These are phyloP conservation scores for Aquilaria malaccensis DNA, from an alignment of 345 rosid genomes.

Conservation along the genomic window DNA sequence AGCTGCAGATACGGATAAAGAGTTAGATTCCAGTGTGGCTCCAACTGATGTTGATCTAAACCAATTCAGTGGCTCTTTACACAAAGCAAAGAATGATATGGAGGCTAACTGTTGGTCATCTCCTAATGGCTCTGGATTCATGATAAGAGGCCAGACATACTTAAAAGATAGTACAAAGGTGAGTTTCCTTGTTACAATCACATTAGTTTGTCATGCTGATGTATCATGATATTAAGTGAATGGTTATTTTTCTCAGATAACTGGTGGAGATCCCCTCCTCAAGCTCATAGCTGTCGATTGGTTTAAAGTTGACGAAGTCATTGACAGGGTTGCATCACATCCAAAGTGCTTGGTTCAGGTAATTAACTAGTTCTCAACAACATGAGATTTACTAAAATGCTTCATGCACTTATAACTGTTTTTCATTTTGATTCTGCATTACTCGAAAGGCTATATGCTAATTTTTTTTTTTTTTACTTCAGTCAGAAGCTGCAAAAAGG, in stretches of 20 bases:
- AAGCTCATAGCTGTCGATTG: constrained; percentile 87
- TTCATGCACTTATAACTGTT: too few relatives aligned
- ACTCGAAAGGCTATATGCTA: background rate
- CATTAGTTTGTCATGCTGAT: too few relatives aligned
- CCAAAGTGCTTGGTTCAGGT: constrained; percentile 90
- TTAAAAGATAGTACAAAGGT: constrained; percentile 85
- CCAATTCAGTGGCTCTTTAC: constrained; percentile 59
- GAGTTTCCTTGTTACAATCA: constrained; percentile 1
- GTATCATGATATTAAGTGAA: too few relatives aligned
- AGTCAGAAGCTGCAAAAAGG: constrained; percentile 87
- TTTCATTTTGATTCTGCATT: background rate
- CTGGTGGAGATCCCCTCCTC: constrained; percentile 92
- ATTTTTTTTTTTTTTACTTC: constrained; percentile 22
- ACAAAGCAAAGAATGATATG: constrained; percentile 45
- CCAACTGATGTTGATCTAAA: constrained; percentile 46
- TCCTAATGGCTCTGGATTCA: constrained; percentile 83
- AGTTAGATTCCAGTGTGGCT: constrained; percentile 44
- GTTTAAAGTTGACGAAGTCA: constrained; percentile 67
- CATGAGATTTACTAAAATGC: background rate
- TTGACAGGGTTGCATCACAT: constrained; percentile 67
- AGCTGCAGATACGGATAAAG: constrained; percentile 55
- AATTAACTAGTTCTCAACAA: constrained; percentile 8
- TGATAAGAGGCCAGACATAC: constrained; percentile 92
- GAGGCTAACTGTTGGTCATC: constrained; percentile 88
- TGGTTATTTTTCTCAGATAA: constrained; percentile 41